phyloP scores from a whole-genome alignment of 495 filamentous ascomycete genomes.

The Friedmanniomyces simplex region DNA sequence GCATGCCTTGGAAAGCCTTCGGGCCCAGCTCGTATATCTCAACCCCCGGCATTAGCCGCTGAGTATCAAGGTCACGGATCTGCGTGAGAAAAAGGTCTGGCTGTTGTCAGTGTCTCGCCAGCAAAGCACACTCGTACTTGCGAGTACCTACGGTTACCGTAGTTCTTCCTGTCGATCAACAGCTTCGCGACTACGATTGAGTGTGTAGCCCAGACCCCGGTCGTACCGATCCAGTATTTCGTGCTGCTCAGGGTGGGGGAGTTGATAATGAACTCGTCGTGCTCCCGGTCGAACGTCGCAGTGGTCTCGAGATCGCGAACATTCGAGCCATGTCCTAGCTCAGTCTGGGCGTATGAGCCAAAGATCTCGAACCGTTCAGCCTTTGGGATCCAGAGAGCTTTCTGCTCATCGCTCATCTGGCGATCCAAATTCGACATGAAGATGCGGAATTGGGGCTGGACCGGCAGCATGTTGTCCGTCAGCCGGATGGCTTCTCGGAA shows the following conservation, averaged over 20 bases:
- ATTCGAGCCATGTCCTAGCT: slow-evolving; percentile 25
- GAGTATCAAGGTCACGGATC: slow-evolving; percentile 24
- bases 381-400: slow-evolving; percentile 13
- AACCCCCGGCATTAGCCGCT: slow-evolving; percentile 23
- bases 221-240: slow-evolving; percentile 27
- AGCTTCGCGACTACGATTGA: slow-evolving; percentile 24
- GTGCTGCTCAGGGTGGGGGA: slow-evolving; percentile 24
- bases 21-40: slow-evolving; percentile 27
- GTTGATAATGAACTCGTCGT: slow-evolving; percentile 27
- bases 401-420: slow-evolving; percentile 13
- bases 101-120: neutral
- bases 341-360: slow-evolving; percentile 15
- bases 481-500: slow-evolving; percentile 10
- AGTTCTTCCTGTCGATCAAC: slow-evolving; percentile 22
- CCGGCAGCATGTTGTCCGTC: slow-evolving; percentile 16
- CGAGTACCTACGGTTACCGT: slow-evolving; percentile 18
- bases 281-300: slow-evolving; percentile 21
- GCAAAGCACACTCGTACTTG: neutral
- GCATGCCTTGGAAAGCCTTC: slow-evolving; percentile 23
- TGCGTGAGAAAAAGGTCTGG: slow-evolving; percentile 27
- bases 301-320: slow-evolving; percentile 26
- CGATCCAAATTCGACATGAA: slow-evolving; percentile 14
- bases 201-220: slow-evolving; percentile 26
- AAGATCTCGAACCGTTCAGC: slow-evolving; percentile 16
- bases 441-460: slow-evolving; percentile 16